phyloP scores from a whole-genome alignment of 257 asterid genomes.

The Linderniella brevidens region DNA sequence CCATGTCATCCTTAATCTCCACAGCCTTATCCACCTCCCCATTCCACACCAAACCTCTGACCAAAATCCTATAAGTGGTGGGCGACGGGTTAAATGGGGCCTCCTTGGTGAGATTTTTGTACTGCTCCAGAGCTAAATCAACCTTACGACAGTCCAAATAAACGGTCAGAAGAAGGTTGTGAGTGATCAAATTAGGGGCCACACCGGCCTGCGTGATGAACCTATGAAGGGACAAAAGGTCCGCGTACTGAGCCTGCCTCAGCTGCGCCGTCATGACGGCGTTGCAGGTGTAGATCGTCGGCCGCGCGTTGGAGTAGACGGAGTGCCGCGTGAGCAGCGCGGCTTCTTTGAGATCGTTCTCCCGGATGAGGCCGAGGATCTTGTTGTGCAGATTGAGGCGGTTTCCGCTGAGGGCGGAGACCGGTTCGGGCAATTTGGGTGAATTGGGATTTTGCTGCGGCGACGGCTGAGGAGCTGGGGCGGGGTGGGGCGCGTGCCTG shows the following conservation, averaged over 20 bases:
- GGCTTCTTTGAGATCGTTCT: conserved; percentile 85
- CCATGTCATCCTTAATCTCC: conserved; percentile 39
- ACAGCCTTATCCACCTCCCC: conserved; percentile 37
- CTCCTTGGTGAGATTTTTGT: conserved; percentile 52
- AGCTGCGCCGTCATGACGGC: conserved; percentile 80
- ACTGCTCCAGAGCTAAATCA: conserved; percentile 78
- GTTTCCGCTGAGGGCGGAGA: conserved; percentile 52
- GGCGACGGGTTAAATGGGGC: conserved; percentile 62
- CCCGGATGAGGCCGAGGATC: conserved; percentile 66
- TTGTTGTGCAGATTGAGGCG: conserved; percentile 65
- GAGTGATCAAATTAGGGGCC: conserved; percentile 55
- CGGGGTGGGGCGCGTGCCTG: conserved; percentile 23
- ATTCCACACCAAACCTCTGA: conserved; percentile 65
- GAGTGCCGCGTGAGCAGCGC: conserved; percentile 91
- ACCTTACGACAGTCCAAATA: conserved; percentile 69
- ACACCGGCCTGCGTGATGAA: conserved; percentile 85
- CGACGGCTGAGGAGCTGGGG: conserved; percentile 8
- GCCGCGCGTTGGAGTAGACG: conserved; percentile 77
- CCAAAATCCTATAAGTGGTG: conserved; percentile 52
- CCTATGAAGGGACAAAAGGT: conserved; percentile 71
- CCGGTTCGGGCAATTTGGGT: conserved; percentile 80
- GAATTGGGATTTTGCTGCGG: conserved; percentile 55
- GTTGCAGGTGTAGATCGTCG: conserved; percentile 74
- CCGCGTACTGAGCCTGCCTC: conserved; percentile 64
- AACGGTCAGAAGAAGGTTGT: conserved; percentile 49